Evolutionary conservation across 2,329 filamentous ascomycete species (phyloP), one percentile per base, ranked within the genome.

Genomic region (Ciborinia camelliae): DNA sequence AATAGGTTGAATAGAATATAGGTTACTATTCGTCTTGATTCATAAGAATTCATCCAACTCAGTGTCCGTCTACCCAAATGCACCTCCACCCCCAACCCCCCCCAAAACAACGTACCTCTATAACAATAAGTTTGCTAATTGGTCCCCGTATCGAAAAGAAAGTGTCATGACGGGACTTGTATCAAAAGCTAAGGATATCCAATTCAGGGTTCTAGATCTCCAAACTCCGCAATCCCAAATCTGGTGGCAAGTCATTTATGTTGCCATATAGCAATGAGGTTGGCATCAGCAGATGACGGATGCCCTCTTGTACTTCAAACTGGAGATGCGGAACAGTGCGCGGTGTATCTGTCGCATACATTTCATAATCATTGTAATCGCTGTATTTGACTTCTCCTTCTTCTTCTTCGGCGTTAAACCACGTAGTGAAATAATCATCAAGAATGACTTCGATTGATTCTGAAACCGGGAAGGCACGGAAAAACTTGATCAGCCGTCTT

Each of bases 131-230:
- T 35, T 23, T 10, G 32, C 43, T 8, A 3, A 23, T 52, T 32
- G 0, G 8, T n/a, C 23, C 9, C 5, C 1, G 1, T 35, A 30
- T 10, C 3, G 5, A 9, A 23, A 4, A 28, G 6, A n/a, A 14
- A 35, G 4, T 32, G 1, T 8, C 7, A 6, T 1, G 1, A n/a
- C n/a, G n/a, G n/a, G n/a, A n/a, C 5, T 1, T 8, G 18, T 20
- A 18, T 50, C 3, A 32, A 51, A 15, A 32, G 20, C 9, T 0
- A 12, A 51, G 4, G 10, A 12, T 3, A 8, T 28, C 15, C 6
- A 2, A n/a, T 12, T 51, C 26, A 51, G 12, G 3, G 4, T 2
- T n/a, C 48, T n/a, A 20, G 4, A 51, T 51, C 48, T n/a, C 18
- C 8, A 51, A 32, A 51, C 18, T 28, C 28, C 5, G 15, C 9